These are phyloP conservation scores for Claviceps africana DNA, from an alignment of 2,329 filamentous ascomycete species.

Conservation along the genomic window DNA sequence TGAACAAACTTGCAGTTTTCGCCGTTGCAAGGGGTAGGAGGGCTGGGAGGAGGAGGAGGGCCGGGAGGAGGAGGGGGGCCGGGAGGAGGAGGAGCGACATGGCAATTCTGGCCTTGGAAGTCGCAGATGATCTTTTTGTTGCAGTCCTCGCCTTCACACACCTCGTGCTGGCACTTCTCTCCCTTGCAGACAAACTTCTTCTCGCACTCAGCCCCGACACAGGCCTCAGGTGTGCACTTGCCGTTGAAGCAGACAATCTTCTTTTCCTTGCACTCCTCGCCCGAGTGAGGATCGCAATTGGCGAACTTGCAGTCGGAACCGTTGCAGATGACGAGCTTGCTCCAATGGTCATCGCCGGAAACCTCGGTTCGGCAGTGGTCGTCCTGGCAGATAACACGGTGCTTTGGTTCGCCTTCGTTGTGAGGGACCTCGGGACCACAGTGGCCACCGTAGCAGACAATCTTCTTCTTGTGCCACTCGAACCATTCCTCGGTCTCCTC, in stretches of 20 bases:
- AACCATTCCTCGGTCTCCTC: slow-evolving; percentile 1
- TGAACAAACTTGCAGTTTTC: not conserved
- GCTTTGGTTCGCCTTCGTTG: slow-evolving; percentile 12
- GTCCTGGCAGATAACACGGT: slow-evolving; percentile 20
- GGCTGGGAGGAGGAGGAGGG: not conserved
- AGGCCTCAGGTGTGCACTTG: slow-evolving; percentile 17
- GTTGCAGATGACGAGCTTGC: slow-evolving; percentile 18
- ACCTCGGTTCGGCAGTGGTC: slow-evolving; percentile 15
- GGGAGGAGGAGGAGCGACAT: slow-evolving; percentile 6
- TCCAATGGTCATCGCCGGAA: slow-evolving; percentile 13
- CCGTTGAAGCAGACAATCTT: slow-evolving; percentile 21
- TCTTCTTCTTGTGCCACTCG: slow-evolving; percentile 17
- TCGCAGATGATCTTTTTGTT: slow-evolving; percentile 16
- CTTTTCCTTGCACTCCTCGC: slow-evolving; percentile 12
- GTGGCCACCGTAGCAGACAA: slow-evolving; percentile 21
- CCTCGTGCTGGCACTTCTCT: slow-evolving; percentile 16
- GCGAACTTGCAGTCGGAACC: slow-evolving; percentile 16
- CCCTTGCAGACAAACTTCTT: slow-evolving; percentile 21
- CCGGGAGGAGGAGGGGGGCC: slow-evolving; percentile 1
- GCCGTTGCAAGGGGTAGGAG: slow-evolving; percentile 1
- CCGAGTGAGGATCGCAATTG: slow-evolving; percentile 7
- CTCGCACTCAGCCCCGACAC: slow-evolving; percentile 16
- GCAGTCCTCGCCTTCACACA: slow-evolving; percentile 18
- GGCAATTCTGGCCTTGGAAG: slow-evolving; percentile 9
- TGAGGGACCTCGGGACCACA: slow-evolving; percentile 18